Conservation (phyloP, 495 filamentous ascomycete genomes). For the Daldinia caldariorum region DNA sequence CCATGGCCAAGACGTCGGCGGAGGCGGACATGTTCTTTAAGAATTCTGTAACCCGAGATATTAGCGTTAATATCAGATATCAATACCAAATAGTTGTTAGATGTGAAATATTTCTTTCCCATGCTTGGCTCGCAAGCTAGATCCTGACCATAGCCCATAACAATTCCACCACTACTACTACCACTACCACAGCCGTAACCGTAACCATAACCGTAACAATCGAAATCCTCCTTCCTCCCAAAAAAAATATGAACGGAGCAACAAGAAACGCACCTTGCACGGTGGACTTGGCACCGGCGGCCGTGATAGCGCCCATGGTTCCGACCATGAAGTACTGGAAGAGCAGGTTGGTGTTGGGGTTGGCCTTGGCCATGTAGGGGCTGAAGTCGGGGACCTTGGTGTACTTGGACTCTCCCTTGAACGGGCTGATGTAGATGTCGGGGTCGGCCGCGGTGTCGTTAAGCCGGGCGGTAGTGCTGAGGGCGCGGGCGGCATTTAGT, state of each 20-base stretch:
- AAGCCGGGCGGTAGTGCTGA: slow-evolving; percentile 57
- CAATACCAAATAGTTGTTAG: too few relatives aligned
- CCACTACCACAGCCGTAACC: not conserved
- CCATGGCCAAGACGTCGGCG: slow-evolving; percentile 97
- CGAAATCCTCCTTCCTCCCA: not conserved
- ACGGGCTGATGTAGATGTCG: slow-evolving; percentile 61
- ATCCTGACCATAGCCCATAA: too few relatives aligned
- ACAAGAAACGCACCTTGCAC: slow-evolving; percentile 81
- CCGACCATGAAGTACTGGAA: slow-evolving; percentile 99
- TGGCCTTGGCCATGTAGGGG: slow-evolving; percentile 79
- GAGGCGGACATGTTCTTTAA: slow-evolving; percentile 99
- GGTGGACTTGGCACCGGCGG: slow-evolving; percentile 94
- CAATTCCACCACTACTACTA: too few relatives aligned
- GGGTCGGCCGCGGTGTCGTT: slow-evolving; percentile 49
- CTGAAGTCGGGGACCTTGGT: slow-evolving; percentile 86
- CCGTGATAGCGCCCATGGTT: slow-evolving; percentile 87
- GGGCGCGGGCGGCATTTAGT: slow-evolving; percentile 54
- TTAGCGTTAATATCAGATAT: slow-evolving; percentile 26
- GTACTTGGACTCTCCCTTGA: slow-evolving; percentile 67
- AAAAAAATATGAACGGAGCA: not conserved
- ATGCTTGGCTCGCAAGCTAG: not conserved
- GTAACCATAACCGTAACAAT: not conserved
- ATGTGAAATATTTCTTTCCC: too few relatives aligned
- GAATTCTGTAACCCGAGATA: slow-evolving; percentile 73
- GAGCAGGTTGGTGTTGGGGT: slow-evolving; percentile 75